A percentile compares a stretch with the other conserved stretches of the same genome.
Evolutionary conservation across 2,329 filamentous ascomycete genomes (phyloP).

Genomic region (Penicillium sp.): DNA sequence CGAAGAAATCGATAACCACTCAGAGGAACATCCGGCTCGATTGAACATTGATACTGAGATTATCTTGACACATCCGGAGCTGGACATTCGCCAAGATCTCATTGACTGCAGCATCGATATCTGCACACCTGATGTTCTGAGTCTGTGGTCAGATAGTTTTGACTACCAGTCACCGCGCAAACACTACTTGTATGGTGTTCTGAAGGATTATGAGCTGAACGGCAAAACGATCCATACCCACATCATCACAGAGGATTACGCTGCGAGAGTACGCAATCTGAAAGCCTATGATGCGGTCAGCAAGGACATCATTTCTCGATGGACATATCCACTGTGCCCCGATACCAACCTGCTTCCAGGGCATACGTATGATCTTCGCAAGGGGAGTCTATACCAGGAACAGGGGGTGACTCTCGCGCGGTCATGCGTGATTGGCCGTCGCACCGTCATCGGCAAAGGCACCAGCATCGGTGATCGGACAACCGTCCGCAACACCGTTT

Average conservation of each 20-base stretch:
- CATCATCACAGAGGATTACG: constrained; percentile 77
- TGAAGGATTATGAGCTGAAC: constrained; percentile 96
- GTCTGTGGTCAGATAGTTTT: constrained; percentile 95
- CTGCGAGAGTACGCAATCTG: constrained; percentile 78
- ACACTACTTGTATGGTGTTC: constrained; percentile 84
- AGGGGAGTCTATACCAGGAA: constrained; percentile 73
- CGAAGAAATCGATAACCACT: constrained; percentile 74
- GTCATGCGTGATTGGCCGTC: constrained; percentile 65
- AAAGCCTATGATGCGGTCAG: constrained; percentile 87
- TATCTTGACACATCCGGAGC: constrained; percentile 68
- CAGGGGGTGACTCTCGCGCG: constrained; percentile 70
- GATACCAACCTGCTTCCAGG: constrained; percentile 79
- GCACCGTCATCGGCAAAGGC: constrained; percentile 71
- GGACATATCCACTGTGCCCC: constrained; percentile 84
- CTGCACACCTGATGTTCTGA: constrained; percentile 91
- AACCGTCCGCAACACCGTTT: constrained; percentile 69
- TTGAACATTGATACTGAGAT: constrained; percentile 74
- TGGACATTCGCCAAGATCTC: constrained; percentile 81
- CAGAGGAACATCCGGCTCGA: constrained; percentile 48
- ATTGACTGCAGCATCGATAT: constrained; percentile 96
- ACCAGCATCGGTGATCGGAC: constrained; percentile 72
- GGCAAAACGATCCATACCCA: constrained; percentile 95
- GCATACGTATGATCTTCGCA: constrained; percentile 70
- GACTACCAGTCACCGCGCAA: constrained; percentile 88
- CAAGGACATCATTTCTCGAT: constrained; percentile 79